Base-by-base conservation (phyloP, 2,329 filamentous ascomycete genomes). In the Penicillium crustosum region DNA sequence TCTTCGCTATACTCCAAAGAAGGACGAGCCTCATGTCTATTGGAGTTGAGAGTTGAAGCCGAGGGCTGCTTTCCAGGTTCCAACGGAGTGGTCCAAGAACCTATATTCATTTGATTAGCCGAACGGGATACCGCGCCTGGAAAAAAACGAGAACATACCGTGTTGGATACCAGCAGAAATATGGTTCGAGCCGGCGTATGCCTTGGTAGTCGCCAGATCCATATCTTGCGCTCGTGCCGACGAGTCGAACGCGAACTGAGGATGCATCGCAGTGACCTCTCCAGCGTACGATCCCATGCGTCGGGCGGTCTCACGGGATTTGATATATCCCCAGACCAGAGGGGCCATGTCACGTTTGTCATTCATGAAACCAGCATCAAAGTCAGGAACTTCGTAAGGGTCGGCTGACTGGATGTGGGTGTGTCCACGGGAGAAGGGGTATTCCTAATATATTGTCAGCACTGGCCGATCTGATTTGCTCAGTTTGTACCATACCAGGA, bases 261-360 rank as follows among this genome's bases (percentile, higher is more conserved):
- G 90, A 71, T 92, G 89, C 79, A 82, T 79, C 10, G 66, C 62
- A 21, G 80, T 81, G 23, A 90, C 88, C 71, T 93, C 89, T 59
- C 89, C 89, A 1, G 89, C 89, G 63, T 90, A 92, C 0, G 89
- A 86, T 27, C 87, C 83, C 89, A 91, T 91, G 62, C 89, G 85
- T 4, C 89, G 83, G 2, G 89, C 89, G 4, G 89, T 92, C 81
- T 91, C 89, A 57, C 89, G 87, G 2, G 87, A 90, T 77, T 91
- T 91, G 79, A 91, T 89, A 75, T 92, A 92, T 4, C 87, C 87
- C 89, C 89, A 92, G 6, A 93, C 88, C 86, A 90, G 91, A 9
- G 89, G 89, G 1, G 86, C 89, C 89, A 93, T 92, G 68, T 93
- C 90, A 25, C 89, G 82, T 75, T 90, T 88, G 75, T 93, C 89